Base-by-base conservation (phyloP, 108 stramenopile genomes). In the Aureococcus anophagefferens region DNA sequence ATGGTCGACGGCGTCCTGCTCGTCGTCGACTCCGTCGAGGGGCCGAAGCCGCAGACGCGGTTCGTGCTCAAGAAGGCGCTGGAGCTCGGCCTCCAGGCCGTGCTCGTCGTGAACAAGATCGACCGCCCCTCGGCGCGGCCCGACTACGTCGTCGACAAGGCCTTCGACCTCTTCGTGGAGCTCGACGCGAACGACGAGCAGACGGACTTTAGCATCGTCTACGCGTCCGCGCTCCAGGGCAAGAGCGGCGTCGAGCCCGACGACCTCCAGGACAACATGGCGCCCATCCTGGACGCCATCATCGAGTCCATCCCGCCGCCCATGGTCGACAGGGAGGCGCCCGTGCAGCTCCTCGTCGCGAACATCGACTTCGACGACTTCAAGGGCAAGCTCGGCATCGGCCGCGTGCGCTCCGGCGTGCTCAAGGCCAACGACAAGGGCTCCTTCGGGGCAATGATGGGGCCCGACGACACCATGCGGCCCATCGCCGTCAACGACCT, bases 81-180 rank as follows among this genome's bases (percentile, higher is more conserved):
- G 62, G 73, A 81, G 71, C 83, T 88, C 46, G 95, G 93, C 30
- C 85, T 97, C 81, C 82, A 89, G 74, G 95, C 94, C 0, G 71
- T 99, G 29, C 94, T 98, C 40, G 97, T 99, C 40, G 92, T 99
- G 67, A 99, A 98, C 89, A 99, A 99, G 85, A 94, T 97, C 75
- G 97, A 99, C 81, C 95, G 96, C 32, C 94, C 94, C 32, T 83
- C 93, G 5, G 96, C 96, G 0, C 85, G 96, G 31, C 94, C 95
- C 28, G 96, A 94, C 17, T 96, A 97, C 67, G 98, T 98, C 33
- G 91, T 96, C 37, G 96, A 99, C 84, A 94, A 91, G 75, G 91
- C 93, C 29, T 97, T 99, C 77, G 98, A 99, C 75, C 84, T 99
- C 34, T 94, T 99, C 81, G 90, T 92, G 68, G 95, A 96, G 30